Base-by-base conservation (phyloP, 306 rosid genomes). In the Prinsepia uniflora region DNA sequence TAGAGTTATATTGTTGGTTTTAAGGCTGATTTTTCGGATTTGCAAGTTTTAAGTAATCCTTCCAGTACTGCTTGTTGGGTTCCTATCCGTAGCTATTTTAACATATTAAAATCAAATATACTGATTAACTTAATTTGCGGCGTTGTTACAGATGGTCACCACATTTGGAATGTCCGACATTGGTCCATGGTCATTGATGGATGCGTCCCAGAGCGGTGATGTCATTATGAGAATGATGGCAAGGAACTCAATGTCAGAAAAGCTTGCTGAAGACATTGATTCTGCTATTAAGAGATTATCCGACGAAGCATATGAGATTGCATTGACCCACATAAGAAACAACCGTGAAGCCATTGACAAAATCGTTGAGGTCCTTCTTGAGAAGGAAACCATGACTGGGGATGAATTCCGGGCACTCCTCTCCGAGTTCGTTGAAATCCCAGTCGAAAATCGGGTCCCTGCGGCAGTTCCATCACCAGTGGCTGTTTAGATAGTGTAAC, bases 211-310 rank as follows among this genome's bases (percentile, higher is more conserved):
- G 81, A 87, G 93, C 57, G 91, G 76, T 65, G 98, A 94, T 69
- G 86, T 94, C 34, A 88, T 94, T 67, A 90, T 94, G 98, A 84
- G 98, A 80, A 94, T 90, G 98, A 94, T 94, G 97, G 98, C 98
- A 22, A 89, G 98, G 83, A 90, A 94, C 79, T 94, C 96, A 9
- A 94, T 94, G 98, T 94, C 97, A 2, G 98, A 94, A 77, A 94
- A 72, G 83, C 98, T 94, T 15, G 98, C 97, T 4, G 92, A 84
- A 86, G 99, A 94, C 84, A 94, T 94, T 6, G 99, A 94, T 50
- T 17, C 81, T 18, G 97, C 99, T 24, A 75, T 91, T 72, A 94
- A 94, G 87, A 87, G 80, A 75, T 3, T 94, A 64, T 89, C 99
- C 15, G 97, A 90, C 40, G 88, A 89, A 72, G 99, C 95, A 10